Evolutionary conservation across 2,329 filamentous ascomycete species (phyloP), one percentile per base, ranked within the genome.

Genomic region (Eutypella sp.): DNA sequence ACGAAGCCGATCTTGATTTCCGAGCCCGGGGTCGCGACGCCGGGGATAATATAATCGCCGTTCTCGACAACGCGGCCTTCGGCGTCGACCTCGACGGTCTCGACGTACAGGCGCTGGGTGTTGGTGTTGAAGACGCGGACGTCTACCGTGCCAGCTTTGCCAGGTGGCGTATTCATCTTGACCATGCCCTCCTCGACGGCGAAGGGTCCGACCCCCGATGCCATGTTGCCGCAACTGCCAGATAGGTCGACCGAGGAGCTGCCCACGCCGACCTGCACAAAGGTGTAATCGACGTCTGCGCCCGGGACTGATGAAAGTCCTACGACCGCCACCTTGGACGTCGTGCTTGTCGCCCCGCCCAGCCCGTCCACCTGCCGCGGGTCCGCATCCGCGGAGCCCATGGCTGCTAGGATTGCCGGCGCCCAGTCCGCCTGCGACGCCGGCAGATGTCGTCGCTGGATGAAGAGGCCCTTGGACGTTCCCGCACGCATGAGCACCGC

Each of bases 181-280:
- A 65, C 46, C 70, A 69, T 7, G 71, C 73, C 66, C 25, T 76
- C 66, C 49, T 83, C 72, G 7, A 81, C 66, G 0, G 78, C 80
- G 57, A 78, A 83, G 0, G 81, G 79, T 0, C 78, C 81, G 24
- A 84, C 72, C 0, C 73, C 78, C 16, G 73, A 71, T n/a, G 67
- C 75, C 71, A 85, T 79, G 50, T 84, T 84, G 4, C 80, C 81
- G 53, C 81, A 84, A 47, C 82, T 85, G 2, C 80, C 78, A 0
- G 74, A 75, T 34, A 78, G 68, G 50, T 84, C 80, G 2, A 84
- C 69, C 8, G 70, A 66, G 4, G 70, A 69, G 41, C 74, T 71
- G 19, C 76, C 74, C 40, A 84, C 72, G 0, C 77, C 79, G 2
- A 84, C 67, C 40, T 81, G 78, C 0, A 82, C 73, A 53, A 85